These are phyloP conservation scores for Ophiocordyceps robertsii DNA, from an alignment of 2,329 filamentous ascomycete species.

Conservation along the genomic window DNA sequence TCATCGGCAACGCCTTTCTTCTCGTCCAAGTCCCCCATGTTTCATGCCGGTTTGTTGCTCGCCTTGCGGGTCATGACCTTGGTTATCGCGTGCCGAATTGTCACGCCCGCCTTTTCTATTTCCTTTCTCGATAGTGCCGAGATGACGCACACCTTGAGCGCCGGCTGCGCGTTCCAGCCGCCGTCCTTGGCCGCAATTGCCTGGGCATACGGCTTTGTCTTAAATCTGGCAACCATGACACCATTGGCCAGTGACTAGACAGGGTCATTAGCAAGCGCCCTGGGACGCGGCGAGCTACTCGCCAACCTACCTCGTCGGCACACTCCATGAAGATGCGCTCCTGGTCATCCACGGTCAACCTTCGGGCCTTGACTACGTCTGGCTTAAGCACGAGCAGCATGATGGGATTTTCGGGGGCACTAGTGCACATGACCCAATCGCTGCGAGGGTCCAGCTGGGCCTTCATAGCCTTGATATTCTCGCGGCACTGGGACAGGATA, in stretches of 20 bases:
- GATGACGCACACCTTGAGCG: slow-evolving; percentile 84
- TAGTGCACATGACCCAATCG: slow-evolving; percentile 81
- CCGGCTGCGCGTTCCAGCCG: slow-evolving; percentile 58
- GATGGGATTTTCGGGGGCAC: slow-evolving; percentile 71
- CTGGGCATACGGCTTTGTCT: slow-evolving; percentile 55
- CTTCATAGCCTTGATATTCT: slow-evolving; percentile 77
- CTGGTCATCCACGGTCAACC: slow-evolving; percentile 61
- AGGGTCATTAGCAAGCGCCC: neutral
- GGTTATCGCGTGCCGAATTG: slow-evolving; percentile 82
- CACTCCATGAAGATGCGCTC: slow-evolving; percentile 76
- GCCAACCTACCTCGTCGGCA: slow-evolving; percentile 73
- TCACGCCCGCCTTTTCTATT: slow-evolving; percentile 81
- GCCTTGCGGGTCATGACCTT: slow-evolving; percentile 67
- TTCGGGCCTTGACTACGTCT: slow-evolving; percentile 61
- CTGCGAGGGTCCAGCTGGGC: slow-evolving; percentile 82
- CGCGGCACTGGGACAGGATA: slow-evolving; percentile 62
- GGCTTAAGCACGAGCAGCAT: slow-evolving; percentile 74
- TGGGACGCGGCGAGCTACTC: neutral
- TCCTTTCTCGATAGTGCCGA: slow-evolving; percentile 85
- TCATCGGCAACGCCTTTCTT: too few relatives aligned
- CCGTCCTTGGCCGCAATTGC: slow-evolving; percentile 55
- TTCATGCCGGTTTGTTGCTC: slow-evolving; percentile 21
- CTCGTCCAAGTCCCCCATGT: too few relatives aligned
- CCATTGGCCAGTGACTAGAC: slow-evolving; percentile 70
- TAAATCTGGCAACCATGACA: slow-evolving; percentile 78